Conservation (phyloP, 306 rosid genomes). For the Pyrus bretschneideri region DNA sequence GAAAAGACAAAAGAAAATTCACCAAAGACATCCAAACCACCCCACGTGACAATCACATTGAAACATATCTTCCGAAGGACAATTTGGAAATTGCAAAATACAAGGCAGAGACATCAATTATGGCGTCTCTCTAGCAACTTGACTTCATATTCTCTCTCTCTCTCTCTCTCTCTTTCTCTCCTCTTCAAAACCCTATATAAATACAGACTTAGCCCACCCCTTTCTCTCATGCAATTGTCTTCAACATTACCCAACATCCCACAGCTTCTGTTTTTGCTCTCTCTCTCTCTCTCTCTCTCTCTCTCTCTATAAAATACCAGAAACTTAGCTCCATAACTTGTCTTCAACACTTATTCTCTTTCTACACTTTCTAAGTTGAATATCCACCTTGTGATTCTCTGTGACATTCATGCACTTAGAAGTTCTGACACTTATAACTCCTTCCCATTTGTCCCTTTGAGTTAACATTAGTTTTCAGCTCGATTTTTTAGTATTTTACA, state of each 20-base stretch:
- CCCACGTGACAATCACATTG: too few species aligned
- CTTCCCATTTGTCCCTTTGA: conserved; percentile 3
- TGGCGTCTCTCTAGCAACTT: conserved; percentile 7
- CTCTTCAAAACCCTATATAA: conserved; percentile 40
- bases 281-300: background rate
- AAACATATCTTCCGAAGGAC: background rate
- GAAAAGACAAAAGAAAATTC: background rate
- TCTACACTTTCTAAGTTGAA: background rate
- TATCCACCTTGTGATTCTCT: background rate
- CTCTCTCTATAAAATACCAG: background rate
- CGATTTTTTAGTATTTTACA: background rate
- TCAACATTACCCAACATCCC: conserved; percentile 18
- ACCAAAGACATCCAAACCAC: background rate
- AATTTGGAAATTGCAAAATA: background rate
- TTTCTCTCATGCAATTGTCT: conserved; percentile 53
- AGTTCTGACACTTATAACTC: background rate
- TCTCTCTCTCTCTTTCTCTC: conserved; percentile 20
- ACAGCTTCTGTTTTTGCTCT: background rate
- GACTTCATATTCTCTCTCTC: conserved; percentile 3
- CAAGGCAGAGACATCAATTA: background rate
- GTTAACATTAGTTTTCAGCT: background rate
- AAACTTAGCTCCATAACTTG: conserved; percentile 16
- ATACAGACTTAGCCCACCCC: conserved; percentile 34
- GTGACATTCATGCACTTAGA: background rate
- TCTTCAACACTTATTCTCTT: background rate